Conservation (phyloP, 2,329 filamentous ascomycete genomes). For the Hymenotorrendiella dingleyae region DNA sequence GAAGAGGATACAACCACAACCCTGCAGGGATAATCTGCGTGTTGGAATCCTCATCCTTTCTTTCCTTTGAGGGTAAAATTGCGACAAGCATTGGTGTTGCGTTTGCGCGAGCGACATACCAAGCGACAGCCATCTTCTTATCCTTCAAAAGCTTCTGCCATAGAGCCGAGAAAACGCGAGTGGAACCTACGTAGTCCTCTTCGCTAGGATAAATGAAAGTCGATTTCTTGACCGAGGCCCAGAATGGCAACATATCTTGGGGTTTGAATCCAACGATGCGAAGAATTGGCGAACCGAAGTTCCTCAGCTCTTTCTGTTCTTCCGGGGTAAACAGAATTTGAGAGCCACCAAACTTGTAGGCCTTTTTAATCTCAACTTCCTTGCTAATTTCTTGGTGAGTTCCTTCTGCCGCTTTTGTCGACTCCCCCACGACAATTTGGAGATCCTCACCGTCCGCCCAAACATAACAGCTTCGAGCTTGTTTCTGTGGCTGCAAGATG, state of each 20-base stretch:
- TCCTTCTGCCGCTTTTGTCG: constrained; percentile 70
- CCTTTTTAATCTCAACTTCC: constrained; percentile 76
- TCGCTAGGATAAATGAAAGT: constrained; percentile 94
- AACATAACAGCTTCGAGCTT: constrained; percentile 78
- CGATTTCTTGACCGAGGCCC: constrained; percentile 81
- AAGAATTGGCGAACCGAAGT: constrained; percentile 78
- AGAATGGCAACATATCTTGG: constrained; percentile 64
- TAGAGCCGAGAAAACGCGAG: constrained; percentile 83
- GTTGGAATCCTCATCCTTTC: constrained; percentile 56
- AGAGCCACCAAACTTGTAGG: constrained; percentile 92
- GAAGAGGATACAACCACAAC: constrained; percentile 82
- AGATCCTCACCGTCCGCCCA: constrained; percentile 82
- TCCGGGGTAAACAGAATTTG: constrained; percentile 81
- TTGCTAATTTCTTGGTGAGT: constrained; percentile 73
- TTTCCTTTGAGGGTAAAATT: constrained; percentile 68
- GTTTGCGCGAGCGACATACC: constrained; percentile 81
- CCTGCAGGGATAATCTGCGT: constrained; percentile 73
- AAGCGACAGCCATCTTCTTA: constrained; percentile 78
- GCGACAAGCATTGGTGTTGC: constrained; percentile 74
- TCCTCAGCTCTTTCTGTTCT: constrained; percentile 69
- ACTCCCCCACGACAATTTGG: constrained; percentile 71
- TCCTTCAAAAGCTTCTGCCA: constrained; percentile 79
- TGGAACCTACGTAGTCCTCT: constrained; percentile 82
- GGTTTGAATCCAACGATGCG: constrained; percentile 94
- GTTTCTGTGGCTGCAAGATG: constrained; percentile 75